Percentiles rank a stretch among this genome's conserved stretches.
phyloP scores from a whole-genome alignment of 2,329 filamentous ascomycete genomes.

The Fusarium chaquense region DNA sequence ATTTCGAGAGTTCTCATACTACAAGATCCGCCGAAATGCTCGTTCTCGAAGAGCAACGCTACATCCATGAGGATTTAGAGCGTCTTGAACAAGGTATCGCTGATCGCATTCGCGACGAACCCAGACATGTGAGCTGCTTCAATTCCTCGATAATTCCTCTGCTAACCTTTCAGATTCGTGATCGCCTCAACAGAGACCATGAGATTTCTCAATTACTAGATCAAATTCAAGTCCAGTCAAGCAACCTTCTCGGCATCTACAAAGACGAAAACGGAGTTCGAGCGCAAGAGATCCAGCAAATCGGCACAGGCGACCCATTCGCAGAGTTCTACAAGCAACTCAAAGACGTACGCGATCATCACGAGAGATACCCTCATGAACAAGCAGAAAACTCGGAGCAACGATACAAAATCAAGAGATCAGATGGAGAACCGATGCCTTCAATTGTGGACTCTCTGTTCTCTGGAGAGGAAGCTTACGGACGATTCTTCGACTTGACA shows the following conservation, averaged over 20 bases:
- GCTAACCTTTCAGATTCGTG: constrained; percentile 74
- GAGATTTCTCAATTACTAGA: constrained; percentile 88
- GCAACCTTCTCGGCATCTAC: constrained; percentile 84
- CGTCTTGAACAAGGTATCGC: constrained; percentile 93
- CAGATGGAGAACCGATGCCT: constrained; percentile 71
- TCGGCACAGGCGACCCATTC: constrained; percentile 87
- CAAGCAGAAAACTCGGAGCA: constrained; percentile 94
- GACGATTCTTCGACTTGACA: constrained; percentile 91
- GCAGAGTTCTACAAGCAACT: constrained; percentile 92
- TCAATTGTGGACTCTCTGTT: constrained; percentile 90
- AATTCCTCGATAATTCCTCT: not conserved
- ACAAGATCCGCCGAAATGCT: constrained; percentile 67
- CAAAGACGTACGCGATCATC: constrained; percentile 84
- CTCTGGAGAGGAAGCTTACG: constrained; percentile 93
- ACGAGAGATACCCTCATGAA: constrained; percentile 92
- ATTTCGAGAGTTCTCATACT: not conserved
- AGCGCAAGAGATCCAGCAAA: constrained; percentile 83
- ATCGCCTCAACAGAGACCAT: constrained; percentile 90
- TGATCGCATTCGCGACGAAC: constrained; percentile 89
- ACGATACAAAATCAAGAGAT: constrained; percentile 81
- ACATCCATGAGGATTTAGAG: constrained; percentile 96
- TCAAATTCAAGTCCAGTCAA: constrained; percentile 88
- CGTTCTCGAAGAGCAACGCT: constrained; percentile 92
- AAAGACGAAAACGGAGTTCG: constrained; percentile 79
- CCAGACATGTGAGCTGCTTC: constrained; percentile 76